These are phyloP conservation scores for Hypoxylon sp. DNA, from an alignment of 2,329 filamentous ascomycete species.

Conservation along the genomic window DNA sequence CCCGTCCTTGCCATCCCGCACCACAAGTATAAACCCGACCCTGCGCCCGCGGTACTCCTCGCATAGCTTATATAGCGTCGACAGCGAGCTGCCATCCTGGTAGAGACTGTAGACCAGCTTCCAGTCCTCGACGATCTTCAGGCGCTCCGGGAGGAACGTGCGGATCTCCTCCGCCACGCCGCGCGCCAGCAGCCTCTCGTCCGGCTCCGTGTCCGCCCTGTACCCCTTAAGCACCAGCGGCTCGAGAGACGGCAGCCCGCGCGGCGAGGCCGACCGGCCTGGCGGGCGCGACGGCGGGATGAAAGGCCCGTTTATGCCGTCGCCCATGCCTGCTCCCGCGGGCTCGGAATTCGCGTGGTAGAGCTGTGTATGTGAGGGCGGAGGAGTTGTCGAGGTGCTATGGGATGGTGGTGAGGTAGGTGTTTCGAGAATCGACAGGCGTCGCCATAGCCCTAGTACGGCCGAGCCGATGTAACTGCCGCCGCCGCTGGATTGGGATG, in stretches of 20 bases:
- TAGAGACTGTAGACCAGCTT: slow-evolving; percentile 89
- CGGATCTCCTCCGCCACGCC: slow-evolving; percentile 93
- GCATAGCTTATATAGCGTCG: slow-evolving; percentile 87
- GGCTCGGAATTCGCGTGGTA: slow-evolving; percentile 49
- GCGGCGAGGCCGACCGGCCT: slow-evolving; percentile 78
- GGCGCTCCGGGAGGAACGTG: slow-evolving; percentile 85
- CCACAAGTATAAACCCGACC: slow-evolving; percentile 90
- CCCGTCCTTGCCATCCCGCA: slow-evolving; percentile 82
- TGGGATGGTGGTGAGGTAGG: slow-evolving; percentile 40
- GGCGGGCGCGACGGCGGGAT: slow-evolving; percentile 59
- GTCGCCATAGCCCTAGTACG: slow-evolving; percentile 73
- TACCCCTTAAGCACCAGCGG: slow-evolving; percentile 81
- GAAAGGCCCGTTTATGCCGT: slow-evolving; percentile 72
- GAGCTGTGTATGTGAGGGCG: slow-evolving; percentile 42
- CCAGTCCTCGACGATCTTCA: slow-evolving; percentile 93
- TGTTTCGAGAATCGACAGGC: slow-evolving; percentile 70
- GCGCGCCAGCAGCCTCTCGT: slow-evolving; percentile 76
- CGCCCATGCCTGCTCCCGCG: slow-evolving; percentile 49
- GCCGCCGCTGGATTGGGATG: slow-evolving; percentile 37
- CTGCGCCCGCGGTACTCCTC: slow-evolving; percentile 76
- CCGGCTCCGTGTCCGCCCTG: slow-evolving; percentile 69
- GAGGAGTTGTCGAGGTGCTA: slow-evolving; percentile 39
- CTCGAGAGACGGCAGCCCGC: slow-evolving; percentile 90
- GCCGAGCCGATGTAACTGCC: slow-evolving; percentile 50
- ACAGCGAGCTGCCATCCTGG: slow-evolving; percentile 89